These are phyloP conservation scores for Dictyophora rubrovolvata DNA, from an alignment of 768 basidiomycete species.

Conservation along the genomic window DNA sequence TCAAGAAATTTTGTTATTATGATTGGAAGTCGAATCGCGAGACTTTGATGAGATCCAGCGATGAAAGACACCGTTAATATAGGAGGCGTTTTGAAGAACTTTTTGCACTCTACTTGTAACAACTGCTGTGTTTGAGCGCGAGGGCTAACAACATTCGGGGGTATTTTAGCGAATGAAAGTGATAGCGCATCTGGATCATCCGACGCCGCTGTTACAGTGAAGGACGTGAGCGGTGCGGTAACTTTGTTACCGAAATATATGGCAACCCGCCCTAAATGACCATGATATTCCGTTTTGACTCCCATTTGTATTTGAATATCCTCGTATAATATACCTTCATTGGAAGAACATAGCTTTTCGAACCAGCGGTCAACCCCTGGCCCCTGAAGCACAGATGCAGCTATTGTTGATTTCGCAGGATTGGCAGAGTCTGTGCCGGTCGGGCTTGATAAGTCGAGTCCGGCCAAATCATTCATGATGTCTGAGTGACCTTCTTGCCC, in stretches of 20 bases:
- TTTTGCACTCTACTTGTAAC: constrained; percentile 91
- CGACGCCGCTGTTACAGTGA: constrained; percentile 74
- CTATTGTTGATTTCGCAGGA: constrained; percentile 8
- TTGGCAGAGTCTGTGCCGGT: constrained; percentile 13
- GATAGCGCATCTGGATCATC: constrained; percentile 67
- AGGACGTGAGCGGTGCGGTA: constrained; percentile 76
- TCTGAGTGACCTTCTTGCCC: constrained; percentile 33
- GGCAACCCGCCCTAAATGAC: constrained; percentile 86
- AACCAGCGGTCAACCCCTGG: constrained; percentile 85
- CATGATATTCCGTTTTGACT: constrained; percentile 92
- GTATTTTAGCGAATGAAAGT: constrained; percentile 83
- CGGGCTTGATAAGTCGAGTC: constrained; percentile 56
- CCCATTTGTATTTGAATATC: constrained; percentile 94
- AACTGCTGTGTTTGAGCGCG: constrained; percentile 89
- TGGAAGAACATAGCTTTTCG: constrained; percentile 64
- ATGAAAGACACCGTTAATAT: constrained; percentile 83
- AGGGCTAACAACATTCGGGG: constrained; percentile 68
- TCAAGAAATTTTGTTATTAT: constrained; percentile 89
- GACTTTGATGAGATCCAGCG: constrained; percentile 82
- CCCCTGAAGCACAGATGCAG: constrained; percentile 49
- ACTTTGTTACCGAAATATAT: constrained; percentile 96
- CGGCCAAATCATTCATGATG: constrained; percentile 66
- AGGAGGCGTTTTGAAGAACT: constrained; percentile 66
- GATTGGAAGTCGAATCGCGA: constrained; percentile 78
- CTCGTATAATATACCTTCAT: constrained; percentile 91